Conservation (phyloP, 805 yeast species). For the Saccharomyces mikatae region DNA sequence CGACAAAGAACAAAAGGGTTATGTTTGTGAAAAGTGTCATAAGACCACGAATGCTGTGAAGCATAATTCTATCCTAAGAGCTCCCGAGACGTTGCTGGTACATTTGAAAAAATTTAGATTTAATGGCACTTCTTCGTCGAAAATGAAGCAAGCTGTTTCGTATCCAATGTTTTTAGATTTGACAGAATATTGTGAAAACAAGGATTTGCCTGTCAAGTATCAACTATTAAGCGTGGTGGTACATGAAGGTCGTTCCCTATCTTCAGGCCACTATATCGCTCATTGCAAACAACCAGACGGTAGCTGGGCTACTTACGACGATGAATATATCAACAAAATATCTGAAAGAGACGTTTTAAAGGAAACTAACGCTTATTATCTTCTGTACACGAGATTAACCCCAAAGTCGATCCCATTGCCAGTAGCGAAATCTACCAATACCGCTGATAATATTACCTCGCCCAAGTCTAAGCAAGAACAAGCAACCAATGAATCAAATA, state of each 20-base stretch:
- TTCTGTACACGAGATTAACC: slow-evolving; percentile 73
- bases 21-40: slow-evolving; percentile 82
- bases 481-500: not conserved
- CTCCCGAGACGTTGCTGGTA: slow-evolving; percentile 82
- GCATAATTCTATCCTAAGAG: slow-evolving; percentile 60
- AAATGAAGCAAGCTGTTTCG: slow-evolving; percentile 77
- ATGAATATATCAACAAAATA: slow-evolving; percentile 72
- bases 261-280: slow-evolving; percentile 88
- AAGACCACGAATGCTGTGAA: slow-evolving; percentile 70
- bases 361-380: slow-evolving; percentile 85
- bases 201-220: slow-evolving; percentile 45
- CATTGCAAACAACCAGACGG: slow-evolving; percentile 90
- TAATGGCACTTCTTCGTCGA: slow-evolving; percentile 69
- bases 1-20: slow-evolving; percentile 69
- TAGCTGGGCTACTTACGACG: slow-evolving; percentile 90
- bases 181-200: slow-evolving; percentile 44
- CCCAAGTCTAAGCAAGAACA: not conserved
- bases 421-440: slow-evolving; percentile 4
- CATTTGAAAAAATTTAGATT: slow-evolving; percentile 90
- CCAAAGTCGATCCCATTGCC: slow-evolving; percentile 36
- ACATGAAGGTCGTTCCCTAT: slow-evolving; percentile 88
- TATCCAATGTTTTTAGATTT: slow-evolving; percentile 75
- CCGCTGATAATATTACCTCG: not conserved
- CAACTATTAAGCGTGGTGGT: slow-evolving; percentile 77
- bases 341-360: slow-evolving; percentile 65